Conservation (phyloP, 202 grass and related monocot species). For the Hordeum pubiflorum region DNA sequence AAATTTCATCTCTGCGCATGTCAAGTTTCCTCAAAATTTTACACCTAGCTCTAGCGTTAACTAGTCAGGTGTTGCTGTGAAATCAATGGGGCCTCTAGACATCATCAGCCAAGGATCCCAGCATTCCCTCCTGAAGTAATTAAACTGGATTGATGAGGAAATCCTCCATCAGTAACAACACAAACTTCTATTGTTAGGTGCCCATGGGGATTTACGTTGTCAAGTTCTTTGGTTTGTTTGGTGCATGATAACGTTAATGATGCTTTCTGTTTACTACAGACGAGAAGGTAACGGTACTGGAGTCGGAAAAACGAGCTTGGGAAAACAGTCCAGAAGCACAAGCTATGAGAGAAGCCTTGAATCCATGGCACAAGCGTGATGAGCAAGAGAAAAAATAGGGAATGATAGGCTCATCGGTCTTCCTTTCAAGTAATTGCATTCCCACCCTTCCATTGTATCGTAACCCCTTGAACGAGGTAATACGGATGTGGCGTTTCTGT, state of each 20-base stretch:
- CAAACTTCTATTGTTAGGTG: not conserved
- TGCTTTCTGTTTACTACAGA: conserved; percentile 31
- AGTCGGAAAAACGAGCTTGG: conserved; percentile 64
- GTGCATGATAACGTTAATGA: not conserved
- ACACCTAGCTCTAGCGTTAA: not conserved
- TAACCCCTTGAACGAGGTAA: not conserved
- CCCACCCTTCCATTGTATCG: not conserved
- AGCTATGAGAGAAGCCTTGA: conserved; percentile 62
- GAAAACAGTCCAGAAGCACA: conserved; percentile 56
- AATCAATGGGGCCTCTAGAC: not conserved
- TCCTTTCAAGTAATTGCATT: not conserved
- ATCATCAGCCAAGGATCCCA: not conserved
- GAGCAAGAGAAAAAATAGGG: conserved; percentile 34
- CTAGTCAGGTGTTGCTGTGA: not conserved
- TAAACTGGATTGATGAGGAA: not conserved
- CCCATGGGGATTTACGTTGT: not conserved
- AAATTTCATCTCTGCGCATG: not conserved
- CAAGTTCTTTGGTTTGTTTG: not conserved
- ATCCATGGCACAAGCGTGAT: conserved; percentile 56
- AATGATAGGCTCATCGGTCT: conserved; percentile 12
- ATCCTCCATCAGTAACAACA: not conserved
- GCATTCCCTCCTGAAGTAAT: not conserved
- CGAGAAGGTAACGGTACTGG: conserved; percentile 57
- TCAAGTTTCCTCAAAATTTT: not conserved
- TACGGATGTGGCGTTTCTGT: not conserved